phyloP scores from a whole-genome alignment of 805 yeast genomes.

The Candida verbasci region DNA sequence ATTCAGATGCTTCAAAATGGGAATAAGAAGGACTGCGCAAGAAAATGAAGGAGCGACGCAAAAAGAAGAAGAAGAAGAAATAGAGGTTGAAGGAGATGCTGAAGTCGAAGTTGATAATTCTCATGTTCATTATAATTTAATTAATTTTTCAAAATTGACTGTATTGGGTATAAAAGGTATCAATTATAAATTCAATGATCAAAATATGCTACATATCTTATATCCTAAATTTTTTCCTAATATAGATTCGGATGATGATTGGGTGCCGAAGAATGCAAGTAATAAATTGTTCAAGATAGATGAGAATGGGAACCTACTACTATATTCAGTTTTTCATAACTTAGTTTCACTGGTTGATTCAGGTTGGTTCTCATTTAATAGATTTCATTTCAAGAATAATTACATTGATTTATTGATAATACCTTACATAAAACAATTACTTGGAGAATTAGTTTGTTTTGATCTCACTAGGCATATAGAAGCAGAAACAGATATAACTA shows the following conservation, averaged over 20 bases:
- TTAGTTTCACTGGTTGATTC: slow-evolving; percentile 16
- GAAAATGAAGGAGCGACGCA: neutral
- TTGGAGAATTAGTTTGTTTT: slow-evolving; percentile 25
- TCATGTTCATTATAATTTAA: slow-evolving; percentile 32
- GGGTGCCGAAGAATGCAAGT: slow-evolving; percentile 18
- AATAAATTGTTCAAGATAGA: slow-evolving; percentile 7
- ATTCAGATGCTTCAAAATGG: slow-evolving; percentile 15
- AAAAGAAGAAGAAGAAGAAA: neutral
- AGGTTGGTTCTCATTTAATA: slow-evolving; percentile 21
- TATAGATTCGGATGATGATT: slow-evolving; percentile 38
- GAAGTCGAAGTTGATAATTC: slow-evolving; percentile 14
- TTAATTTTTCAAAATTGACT: slow-evolving; percentile 35
- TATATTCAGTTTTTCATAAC: slow-evolving; percentile 16
- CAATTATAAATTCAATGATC: slow-evolving; percentile 32
- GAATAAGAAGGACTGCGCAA: neutral
- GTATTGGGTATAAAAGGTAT: slow-evolving; percentile 39
- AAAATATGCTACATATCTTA: slow-evolving; percentile 39
- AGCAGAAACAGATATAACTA: slow-evolving; percentile 1
- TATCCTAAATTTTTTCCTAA: slow-evolving; percentile 43
- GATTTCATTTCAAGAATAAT: slow-evolving; percentile 18
- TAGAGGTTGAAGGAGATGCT: neutral
- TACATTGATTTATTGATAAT: slow-evolving; percentile 26
- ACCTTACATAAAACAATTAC: slow-evolving; percentile 25
- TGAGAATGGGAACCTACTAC: slow-evolving; percentile 7
- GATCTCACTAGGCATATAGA: slow-evolving; percentile 11